These are phyloP conservation scores for Prunus campanulata DNA, from an alignment of 306 rosid genomes.

Conservation along the genomic window DNA sequence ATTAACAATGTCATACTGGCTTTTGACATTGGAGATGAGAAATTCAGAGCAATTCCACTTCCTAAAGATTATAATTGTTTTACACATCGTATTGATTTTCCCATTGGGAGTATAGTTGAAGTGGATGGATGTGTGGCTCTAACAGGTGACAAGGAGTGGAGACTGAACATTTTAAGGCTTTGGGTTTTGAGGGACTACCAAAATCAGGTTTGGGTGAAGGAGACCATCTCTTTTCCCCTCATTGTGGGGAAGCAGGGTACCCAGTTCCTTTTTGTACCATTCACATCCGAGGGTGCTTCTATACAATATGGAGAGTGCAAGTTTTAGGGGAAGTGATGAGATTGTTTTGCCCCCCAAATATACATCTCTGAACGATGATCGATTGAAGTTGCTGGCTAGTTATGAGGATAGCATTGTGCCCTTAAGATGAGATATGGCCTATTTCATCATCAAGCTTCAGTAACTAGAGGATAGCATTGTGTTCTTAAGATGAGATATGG, in stretches of 20 bases:
- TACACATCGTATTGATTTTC: background rate
- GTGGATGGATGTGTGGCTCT: slow-evolving; percentile 3
- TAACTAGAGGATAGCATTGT: too few species aligned
- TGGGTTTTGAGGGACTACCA: background rate
- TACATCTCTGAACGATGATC: background rate
- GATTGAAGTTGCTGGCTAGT: background rate
- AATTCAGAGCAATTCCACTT: background rate
- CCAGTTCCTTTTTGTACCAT: background rate
- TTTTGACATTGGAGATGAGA: slow-evolving; percentile 3
- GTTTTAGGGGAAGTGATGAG: background rate
- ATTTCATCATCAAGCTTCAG: background rate
- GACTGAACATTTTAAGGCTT: background rate
- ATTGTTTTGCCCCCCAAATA: background rate
- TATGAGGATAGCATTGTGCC: background rate
- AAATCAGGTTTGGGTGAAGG: background rate
- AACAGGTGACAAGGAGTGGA: background rate
- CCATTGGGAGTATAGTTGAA: background rate
- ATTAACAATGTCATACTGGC: background rate
- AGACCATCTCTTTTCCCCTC: background rate
- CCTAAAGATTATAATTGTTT: background rate
- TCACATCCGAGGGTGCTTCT: background rate
- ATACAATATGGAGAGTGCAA: background rate
- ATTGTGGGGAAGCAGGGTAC: background rate
- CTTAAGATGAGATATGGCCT: background rate
- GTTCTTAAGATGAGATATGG: too few species aligned